Evolutionary conservation across 768 basidiomycete genomes (phyloP).

Genomic region (Bullera alba): DNA sequence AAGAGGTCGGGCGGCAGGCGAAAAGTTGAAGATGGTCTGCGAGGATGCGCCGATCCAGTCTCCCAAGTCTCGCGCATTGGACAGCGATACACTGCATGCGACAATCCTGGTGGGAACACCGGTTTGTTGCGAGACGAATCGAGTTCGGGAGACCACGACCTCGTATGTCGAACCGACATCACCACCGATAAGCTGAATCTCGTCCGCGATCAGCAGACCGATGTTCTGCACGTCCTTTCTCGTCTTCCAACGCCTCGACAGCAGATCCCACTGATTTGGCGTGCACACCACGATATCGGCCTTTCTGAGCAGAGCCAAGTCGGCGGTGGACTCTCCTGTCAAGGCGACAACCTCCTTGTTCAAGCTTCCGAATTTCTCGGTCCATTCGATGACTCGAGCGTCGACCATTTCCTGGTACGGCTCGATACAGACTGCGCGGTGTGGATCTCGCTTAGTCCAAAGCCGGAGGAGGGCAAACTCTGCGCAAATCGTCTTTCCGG

Average conservation of each 20-base stretch:
- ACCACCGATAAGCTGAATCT: conserved; percentile 88
- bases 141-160: conserved; percentile 89
- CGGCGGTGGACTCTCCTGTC: conserved; percentile 89
- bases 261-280: conserved; percentile 86
- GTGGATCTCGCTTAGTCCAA: conserved; percentile 79
- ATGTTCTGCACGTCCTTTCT: conserved; percentile 93
- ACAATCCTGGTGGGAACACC: conserved; percentile 89
- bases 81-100: conserved; percentile 87
- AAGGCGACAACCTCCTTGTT: conserved; percentile 91
- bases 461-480: conserved; percentile 92
- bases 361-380: conserved; percentile 66
- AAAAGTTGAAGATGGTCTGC: conserved; percentile 96
- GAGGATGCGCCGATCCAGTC: conserved; percentile 96
- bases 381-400: conserved; percentile 80
- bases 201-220: conserved; percentile 87
- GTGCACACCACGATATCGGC: conserved; percentile 90
- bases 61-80: conserved; percentile 89
- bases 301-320: conserved; percentile 83
- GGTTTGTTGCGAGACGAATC: conserved; percentile 90
- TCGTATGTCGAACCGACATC: conserved; percentile 95
- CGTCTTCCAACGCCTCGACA: conserved; percentile 92
- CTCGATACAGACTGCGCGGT: conserved; percentile 86
- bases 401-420: conserved; percentile 99
- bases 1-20: conserved; percentile 90
- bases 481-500: conserved; percentile 94